A percentile compares a stretch with the other conserved stretches of the same genome.
Evolutionary conservation across 1,139 yeast species (phyloP).

Genomic region (Entelexis sorbosivorans): DNA sequence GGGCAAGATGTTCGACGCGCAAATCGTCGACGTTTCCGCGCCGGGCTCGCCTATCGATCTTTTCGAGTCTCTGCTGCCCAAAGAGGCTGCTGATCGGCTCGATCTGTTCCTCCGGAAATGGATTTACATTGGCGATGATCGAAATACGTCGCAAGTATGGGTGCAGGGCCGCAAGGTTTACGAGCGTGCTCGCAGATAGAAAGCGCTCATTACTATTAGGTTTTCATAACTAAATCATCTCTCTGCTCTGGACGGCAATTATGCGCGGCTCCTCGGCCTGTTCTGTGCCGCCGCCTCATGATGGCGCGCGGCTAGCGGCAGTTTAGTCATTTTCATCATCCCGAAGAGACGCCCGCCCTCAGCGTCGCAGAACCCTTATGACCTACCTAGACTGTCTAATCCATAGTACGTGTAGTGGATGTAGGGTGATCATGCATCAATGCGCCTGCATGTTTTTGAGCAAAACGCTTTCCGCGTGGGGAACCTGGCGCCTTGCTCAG

Average conservation of each 20-base stretch:
- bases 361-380: too few species aligned
- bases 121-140: constrained; percentile 91
- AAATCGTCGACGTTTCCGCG: constrained; percentile 52
- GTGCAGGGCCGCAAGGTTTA: constrained; percentile 57
- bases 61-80: constrained; percentile 52
- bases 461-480: not conserved
- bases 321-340: too few species aligned
- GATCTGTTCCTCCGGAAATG: constrained; percentile 66
- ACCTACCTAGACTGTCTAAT: too few species aligned
- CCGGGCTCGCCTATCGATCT: constrained; percentile 54
- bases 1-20: constrained; percentile 80
- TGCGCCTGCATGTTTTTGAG: not conserved
- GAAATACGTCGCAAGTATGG: constrained; percentile 74
- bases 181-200: not conserved
- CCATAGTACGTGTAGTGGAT: too few species aligned
- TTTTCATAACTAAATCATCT: too few species aligned
- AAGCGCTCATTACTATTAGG: not conserved
- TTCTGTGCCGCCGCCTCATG: too few species aligned
- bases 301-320: too few species aligned
- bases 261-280: too few species aligned
- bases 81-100: constrained; percentile 29
- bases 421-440: too few species aligned
- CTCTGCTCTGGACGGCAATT: too few species aligned
- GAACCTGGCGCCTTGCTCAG: not conserved
- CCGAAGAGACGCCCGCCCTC: too few species aligned